Conservation (phyloP, 2,329 filamentous ascomycete species). For the Diaporthe citriasiana region DNA sequence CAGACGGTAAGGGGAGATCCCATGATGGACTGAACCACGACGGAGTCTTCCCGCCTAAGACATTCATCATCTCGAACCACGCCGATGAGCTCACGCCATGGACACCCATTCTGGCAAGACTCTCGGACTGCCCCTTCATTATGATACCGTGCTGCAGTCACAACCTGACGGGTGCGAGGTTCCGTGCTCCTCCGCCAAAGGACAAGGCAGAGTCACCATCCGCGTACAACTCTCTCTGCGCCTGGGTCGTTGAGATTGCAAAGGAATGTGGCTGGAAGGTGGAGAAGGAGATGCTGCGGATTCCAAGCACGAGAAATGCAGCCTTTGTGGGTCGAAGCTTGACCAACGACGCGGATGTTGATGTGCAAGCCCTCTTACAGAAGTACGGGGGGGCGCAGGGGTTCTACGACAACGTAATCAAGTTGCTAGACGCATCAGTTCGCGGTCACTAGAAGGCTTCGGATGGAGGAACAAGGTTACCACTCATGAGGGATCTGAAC, state of each 20-base stretch:
- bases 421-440: conserved; percentile 67
- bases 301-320: conserved; percentile 91
- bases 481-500: background rate
- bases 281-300: conserved; percentile 88
- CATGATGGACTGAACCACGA: conserved; percentile 57
- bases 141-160: conserved; percentile 97
- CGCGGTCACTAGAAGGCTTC: conserved; percentile 54
- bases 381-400: conserved; percentile 70
- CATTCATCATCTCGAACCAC: conserved; percentile 97
- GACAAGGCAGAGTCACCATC: conserved; percentile 69
- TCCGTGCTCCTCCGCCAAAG: conserved; percentile 74
- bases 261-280: conserved; percentile 80
- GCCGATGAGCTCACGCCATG: conserved; percentile 96
- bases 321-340: conserved; percentile 78
- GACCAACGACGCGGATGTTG: conserved; percentile 49
- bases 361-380: conserved; percentile 60
- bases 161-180: conserved; percentile 80
- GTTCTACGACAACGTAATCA: conserved; percentile 71
- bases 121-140: conserved; percentile 85
- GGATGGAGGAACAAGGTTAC: background rate
- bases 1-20: conserved; percentile 43
- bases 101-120: conserved; percentile 88
- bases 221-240: conserved; percentile 86
- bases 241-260: conserved; percentile 80
- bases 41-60: conserved; percentile 79